Conservation (phyloP, 2,329 filamentous ascomycete species). For the Aspergillus phoenicis region DNA sequence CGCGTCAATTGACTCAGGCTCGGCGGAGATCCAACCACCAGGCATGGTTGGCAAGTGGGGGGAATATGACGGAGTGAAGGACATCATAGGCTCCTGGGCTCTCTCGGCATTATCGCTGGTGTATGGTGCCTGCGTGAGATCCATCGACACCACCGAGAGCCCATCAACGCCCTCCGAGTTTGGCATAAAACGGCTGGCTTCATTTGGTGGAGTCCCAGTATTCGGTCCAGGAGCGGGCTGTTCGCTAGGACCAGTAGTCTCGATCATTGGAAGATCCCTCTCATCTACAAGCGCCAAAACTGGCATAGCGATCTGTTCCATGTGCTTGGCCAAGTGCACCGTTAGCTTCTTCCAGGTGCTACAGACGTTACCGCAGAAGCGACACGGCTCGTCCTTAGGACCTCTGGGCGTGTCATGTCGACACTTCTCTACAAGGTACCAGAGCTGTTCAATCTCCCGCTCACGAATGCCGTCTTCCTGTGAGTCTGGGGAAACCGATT, state of each 20-base stretch:
- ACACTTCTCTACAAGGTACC: slow-evolving; percentile 76
- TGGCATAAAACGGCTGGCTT: slow-evolving; percentile 14
- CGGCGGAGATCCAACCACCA: slow-evolving; percentile 28
- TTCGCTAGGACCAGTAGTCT: slow-evolving; percentile 14
- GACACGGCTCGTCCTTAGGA: slow-evolving; percentile 77
- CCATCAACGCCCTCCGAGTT: slow-evolving; percentile 11
- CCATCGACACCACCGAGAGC: slow-evolving; percentile 12
- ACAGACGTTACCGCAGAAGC: slow-evolving; percentile 81
- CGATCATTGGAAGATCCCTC: slow-evolving; percentile 36
- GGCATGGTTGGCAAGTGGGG: slow-evolving; percentile 29
- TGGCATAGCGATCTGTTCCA: slow-evolving; percentile 88
- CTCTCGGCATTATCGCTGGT: slow-evolving; percentile 10
- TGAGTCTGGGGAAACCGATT: slow-evolving; percentile 42
- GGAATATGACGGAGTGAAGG: slow-evolving; percentile 21
- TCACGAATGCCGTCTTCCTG: slow-evolving; percentile 32
- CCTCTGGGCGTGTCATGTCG: slow-evolving; percentile 67
- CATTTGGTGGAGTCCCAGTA: slow-evolving; percentile 10
- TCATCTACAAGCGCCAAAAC: slow-evolving; percentile 61
- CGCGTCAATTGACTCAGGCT: slow-evolving; percentile 31
- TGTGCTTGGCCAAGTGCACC: slow-evolving; percentile 90
- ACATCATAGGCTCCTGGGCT: slow-evolving; percentile 12
- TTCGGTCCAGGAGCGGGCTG: slow-evolving; percentile 12
- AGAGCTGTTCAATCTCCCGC: slow-evolving; percentile 63
- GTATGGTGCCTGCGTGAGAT: slow-evolving; percentile 17
- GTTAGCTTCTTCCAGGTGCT: slow-evolving; percentile 90